Percentiles rank a stretch among this genome's conserved stretches.
Conservation (phyloP, 2,329 filamentous ascomycete genomes). For the Akanthomyces uredinophilus region DNA sequence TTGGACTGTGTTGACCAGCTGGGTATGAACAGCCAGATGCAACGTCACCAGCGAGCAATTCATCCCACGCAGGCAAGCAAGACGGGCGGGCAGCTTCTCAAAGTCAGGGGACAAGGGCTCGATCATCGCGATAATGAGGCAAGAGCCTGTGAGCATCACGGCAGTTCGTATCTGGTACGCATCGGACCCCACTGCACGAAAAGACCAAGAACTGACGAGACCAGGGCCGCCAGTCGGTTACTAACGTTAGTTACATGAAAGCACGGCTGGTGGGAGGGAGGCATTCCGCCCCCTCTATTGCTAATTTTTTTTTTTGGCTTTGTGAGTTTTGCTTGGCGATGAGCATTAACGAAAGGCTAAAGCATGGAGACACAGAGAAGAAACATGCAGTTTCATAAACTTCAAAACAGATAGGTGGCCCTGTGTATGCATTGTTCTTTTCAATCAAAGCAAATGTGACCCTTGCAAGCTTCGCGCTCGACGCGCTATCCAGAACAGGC, state of each 20-base stretch:
- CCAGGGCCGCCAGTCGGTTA: background rate
- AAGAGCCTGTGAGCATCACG: background rate
- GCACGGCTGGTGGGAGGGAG: background rate
- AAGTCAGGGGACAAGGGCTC: background rate
- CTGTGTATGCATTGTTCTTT: background rate
- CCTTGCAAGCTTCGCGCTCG: background rate
- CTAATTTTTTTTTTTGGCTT: too few relatives aligned
- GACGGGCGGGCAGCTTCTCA: too few relatives aligned
- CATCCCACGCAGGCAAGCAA: background rate
- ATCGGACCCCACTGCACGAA: background rate
- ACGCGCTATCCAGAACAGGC: too few relatives aligned
- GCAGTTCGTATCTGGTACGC: background rate
- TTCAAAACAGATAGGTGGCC: too few relatives aligned
- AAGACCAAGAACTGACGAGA: background rate
- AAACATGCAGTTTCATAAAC: too few relatives aligned
- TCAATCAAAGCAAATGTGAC: background rate
- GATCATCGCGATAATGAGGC: background rate
- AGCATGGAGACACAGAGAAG: too few relatives aligned
- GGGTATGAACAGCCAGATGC: background rate
- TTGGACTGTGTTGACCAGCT: background rate
- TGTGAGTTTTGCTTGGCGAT: background rate
- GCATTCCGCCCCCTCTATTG: background rate
- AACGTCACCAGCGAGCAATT: background rate
- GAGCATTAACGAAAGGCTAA: too few relatives aligned
- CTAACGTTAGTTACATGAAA: too few relatives aligned